Evolutionary conservation across 306 rosid species (phyloP).

Genomic region (Luffa acutangula): DNA sequence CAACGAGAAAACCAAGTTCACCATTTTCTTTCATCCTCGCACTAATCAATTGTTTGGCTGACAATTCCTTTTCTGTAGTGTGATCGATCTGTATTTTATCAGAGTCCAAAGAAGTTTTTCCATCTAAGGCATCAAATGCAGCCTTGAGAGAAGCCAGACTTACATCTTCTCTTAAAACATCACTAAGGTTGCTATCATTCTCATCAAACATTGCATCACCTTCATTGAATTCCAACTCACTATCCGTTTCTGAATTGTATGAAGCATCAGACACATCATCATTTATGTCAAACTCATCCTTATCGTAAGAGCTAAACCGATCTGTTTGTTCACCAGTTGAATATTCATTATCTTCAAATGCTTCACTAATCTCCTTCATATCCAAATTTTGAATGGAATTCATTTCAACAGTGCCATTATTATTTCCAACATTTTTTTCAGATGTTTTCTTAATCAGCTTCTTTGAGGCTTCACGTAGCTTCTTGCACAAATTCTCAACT

Average conservation of each 20-base stretch:
- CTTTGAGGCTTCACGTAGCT: slow-evolving; percentile 61
- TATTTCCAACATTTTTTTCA: slow-evolving; percentile 21
- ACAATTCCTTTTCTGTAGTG: slow-evolving; percentile 20
- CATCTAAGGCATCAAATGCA: slow-evolving; percentile 60
- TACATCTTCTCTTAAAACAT: slow-evolving; percentile 39
- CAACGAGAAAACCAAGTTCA: slow-evolving; percentile 23
- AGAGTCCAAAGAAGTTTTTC: slow-evolving; percentile 21
- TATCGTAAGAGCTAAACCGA: slow-evolving; percentile 52
- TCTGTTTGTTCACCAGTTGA: slow-evolving; percentile 37
- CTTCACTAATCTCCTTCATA: slow-evolving; percentile 63
- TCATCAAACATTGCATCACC: slow-evolving; percentile 16
- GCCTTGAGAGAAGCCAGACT: slow-evolving; percentile 57
- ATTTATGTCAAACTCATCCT: slow-evolving; percentile 29
- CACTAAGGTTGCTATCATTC: slow-evolving; percentile 22
- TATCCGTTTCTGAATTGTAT: slow-evolving; percentile 53
- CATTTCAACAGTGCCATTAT: slow-evolving; percentile 20
- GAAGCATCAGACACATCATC: slow-evolving; percentile 41
- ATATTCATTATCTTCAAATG: slow-evolving; percentile 46
- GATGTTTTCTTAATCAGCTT: slow-evolving; percentile 33
- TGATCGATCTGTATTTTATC: slow-evolving; percentile 18
- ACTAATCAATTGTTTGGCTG: slow-evolving; percentile 23
- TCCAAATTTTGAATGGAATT: slow-evolving; percentile 33
- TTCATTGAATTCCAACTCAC: slow-evolving; percentile 52
- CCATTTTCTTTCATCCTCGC: slow-evolving; percentile 18
- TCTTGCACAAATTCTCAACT: slow-evolving; percentile 72